Conservation (phyloP, 2,329 filamentous ascomycete species). For the Neofusicoccum sp. region DNA sequence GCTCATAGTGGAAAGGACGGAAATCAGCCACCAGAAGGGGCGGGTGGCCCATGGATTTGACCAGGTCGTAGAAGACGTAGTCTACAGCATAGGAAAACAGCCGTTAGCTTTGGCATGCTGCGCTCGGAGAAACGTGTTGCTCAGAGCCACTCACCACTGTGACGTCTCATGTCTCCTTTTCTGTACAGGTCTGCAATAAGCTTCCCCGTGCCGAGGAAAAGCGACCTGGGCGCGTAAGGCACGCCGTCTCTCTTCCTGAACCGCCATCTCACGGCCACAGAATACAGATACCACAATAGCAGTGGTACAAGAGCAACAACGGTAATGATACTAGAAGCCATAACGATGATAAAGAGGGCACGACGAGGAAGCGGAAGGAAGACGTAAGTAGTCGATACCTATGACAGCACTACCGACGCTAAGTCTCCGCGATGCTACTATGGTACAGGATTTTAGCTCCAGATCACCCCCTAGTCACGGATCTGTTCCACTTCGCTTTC, state of each 20-base stretch:
- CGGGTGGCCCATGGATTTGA: constrained; percentile 32
- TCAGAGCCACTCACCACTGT: constrained; percentile 30
- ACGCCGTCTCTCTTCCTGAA: constrained; percentile 32
- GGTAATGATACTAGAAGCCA: neutral
- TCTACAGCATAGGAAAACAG: constrained; percentile 26
- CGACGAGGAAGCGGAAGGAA: neutral
- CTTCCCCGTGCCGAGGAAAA: constrained; percentile 34
- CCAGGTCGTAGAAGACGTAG: constrained; percentile 36
- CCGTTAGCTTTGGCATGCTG: too few relatives aligned
- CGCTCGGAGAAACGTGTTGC: neutral
- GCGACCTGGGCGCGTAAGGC: constrained; percentile 28
- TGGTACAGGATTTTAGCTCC: neutral
- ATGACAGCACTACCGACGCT: neutral
- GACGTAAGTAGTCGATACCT: neutral
- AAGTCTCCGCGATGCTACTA: neutral
- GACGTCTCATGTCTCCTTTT: constrained; percentile 30
- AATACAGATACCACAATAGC: constrained; percentile 29
- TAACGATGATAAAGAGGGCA: neutral
- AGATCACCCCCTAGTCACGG: neutral
- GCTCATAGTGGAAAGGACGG: constrained; percentile 32
- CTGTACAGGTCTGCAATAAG: constrained; percentile 32
- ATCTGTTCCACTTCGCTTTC: neutral
- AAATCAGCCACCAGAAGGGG: constrained; percentile 35
- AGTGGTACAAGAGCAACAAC: constrained; percentile 28
- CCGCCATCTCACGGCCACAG: constrained; percentile 31